These are phyloP conservation scores for Pythium apleroticum DNA, from an alignment of 352 stramenopile species.

Conservation along the genomic window DNA sequence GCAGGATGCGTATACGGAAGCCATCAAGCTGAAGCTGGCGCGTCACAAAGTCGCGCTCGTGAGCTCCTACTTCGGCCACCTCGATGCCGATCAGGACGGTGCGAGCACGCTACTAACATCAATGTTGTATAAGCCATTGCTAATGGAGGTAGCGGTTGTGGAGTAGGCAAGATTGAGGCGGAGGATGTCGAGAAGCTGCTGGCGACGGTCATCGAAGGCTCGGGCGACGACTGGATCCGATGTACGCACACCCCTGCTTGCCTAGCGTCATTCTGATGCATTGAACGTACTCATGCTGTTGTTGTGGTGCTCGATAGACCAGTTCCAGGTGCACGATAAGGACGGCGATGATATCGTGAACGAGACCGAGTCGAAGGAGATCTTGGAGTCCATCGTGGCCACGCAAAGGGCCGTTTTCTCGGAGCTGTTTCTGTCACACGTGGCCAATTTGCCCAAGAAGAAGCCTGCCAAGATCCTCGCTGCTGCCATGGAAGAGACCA, in stretches of 20 bases:
- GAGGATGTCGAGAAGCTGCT: constrained; percentile 48
- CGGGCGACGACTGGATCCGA: constrained; percentile 17
- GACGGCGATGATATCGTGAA: constrained; percentile 55
- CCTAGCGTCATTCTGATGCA: background rate
- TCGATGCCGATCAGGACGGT: constrained; percentile 75
- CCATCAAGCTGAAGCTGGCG: constrained; percentile 58
- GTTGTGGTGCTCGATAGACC: constrained; percentile 31
- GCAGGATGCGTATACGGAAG: constrained; percentile 46
- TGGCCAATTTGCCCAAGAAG: constrained; percentile 38
- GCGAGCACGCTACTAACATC: background rate
- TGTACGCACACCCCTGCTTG: constrained; percentile 1
- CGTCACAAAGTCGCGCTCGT: constrained; percentile 55
- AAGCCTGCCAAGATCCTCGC: constrained; percentile 55
- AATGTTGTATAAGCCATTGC: background rate
- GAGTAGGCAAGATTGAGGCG: constrained; percentile 40
- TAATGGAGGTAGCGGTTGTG: background rate
- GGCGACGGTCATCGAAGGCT: constrained; percentile 20
- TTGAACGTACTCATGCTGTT: background rate
- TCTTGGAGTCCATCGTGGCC: constrained; percentile 60
- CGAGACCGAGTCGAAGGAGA: constrained; percentile 51
- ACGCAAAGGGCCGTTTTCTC: constrained; percentile 55
- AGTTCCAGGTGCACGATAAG: constrained; percentile 61
- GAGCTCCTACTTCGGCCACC: constrained; percentile 42
- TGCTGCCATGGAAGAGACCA: constrained; percentile 51
- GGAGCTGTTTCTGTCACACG: constrained; percentile 65